Evolutionary conservation across 768 basidiomycete genomes (phyloP).

Genomic region (Rhodotorula diobovata): DNA sequence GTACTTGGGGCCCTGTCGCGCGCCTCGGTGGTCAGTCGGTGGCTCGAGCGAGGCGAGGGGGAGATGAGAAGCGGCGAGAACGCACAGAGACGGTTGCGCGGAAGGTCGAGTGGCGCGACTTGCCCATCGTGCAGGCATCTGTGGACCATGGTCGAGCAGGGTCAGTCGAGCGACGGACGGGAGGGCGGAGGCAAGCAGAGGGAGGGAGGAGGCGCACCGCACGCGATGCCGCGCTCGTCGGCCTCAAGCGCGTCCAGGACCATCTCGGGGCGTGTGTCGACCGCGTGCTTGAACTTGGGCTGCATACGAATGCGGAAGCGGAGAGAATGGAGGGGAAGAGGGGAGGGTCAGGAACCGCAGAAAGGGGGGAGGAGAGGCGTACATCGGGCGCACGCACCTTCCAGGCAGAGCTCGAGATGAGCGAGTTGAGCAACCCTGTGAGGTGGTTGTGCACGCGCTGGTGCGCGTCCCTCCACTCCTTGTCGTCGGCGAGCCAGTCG

Average conservation of each 20-base stretch:
- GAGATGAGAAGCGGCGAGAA: too few relatives aligned
- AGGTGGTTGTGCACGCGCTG: not conserved
- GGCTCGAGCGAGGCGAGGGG: not conserved
- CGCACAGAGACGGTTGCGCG: not conserved
- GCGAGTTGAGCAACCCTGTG: not conserved
- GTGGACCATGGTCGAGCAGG: not conserved
- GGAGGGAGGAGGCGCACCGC: not conserved
- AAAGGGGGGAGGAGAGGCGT: too few relatives aligned
- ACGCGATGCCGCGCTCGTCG: not conserved
- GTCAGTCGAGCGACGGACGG: not conserved
- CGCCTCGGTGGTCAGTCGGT: too few relatives aligned
- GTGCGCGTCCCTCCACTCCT: conserved; percentile 5
- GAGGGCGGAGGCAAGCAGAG: not conserved
- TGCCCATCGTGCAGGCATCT: conserved; percentile 7
- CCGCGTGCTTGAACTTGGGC: conserved; percentile 7
- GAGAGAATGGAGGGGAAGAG: not conserved
- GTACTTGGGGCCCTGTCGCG: conserved; percentile 12
- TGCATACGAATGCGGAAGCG: not conserved
- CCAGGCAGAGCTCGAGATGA: conserved; percentile 11
- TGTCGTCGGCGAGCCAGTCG: conserved; percentile 11
- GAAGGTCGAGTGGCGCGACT: not conserved
- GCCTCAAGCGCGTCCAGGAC: not conserved
- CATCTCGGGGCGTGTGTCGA: conserved; percentile 5
- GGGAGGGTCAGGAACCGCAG: not conserved
- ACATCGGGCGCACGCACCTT: not conserved